phyloP scores from a whole-genome alignment of 192 early-diverging fungal genomes.

The Powellomyces hirtus region DNA sequence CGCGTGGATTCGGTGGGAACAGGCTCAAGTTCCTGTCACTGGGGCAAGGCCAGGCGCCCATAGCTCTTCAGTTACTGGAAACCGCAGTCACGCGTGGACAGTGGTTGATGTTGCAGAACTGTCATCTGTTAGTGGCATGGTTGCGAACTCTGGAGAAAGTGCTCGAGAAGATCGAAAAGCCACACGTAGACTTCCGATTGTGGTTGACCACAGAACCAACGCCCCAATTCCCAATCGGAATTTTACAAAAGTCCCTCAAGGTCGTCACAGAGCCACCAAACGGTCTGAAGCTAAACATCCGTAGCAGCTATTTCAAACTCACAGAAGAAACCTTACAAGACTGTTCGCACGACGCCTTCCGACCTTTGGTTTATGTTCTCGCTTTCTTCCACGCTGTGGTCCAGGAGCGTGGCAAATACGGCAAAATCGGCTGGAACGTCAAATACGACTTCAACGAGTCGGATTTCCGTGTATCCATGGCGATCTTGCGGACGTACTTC shows the following conservation, averaged over 20 bases:
- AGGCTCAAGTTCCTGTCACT: slow-evolving; percentile 60
- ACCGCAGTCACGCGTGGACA: slow-evolving; percentile 59
- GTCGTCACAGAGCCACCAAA: slow-evolving; percentile 66
- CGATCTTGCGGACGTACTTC: slow-evolving; percentile 57
- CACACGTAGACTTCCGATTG: slow-evolving; percentile 57
- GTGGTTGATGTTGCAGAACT: slow-evolving; percentile 67
- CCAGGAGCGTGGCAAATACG: slow-evolving; percentile 64
- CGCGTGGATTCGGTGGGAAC: slow-evolving; percentile 57
- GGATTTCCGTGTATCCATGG: slow-evolving; percentile 55
- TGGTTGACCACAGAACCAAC: slow-evolving; percentile 65
- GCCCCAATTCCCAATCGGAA: slow-evolving; percentile 57
- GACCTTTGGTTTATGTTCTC: slow-evolving; percentile 55
- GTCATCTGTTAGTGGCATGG: slow-evolving; percentile 58
- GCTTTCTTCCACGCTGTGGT: slow-evolving; percentile 66
- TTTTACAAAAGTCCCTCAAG: slow-evolving; percentile 59
- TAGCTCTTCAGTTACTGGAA: slow-evolving; percentile 61
- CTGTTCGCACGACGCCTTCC: slow-evolving; percentile 53
- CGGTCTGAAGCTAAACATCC: slow-evolving; percentile 58
- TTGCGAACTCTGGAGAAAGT: slow-evolving; percentile 55
- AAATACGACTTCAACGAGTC: slow-evolving; percentile 67
- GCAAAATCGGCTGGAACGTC: slow-evolving; percentile 65
- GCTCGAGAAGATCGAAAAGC: slow-evolving; percentile 64
- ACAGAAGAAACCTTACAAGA: slow-evolving; percentile 56
- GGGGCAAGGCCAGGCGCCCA: slow-evolving; percentile 64
- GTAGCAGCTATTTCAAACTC: slow-evolving; percentile 57